Evolutionary conservation across 2,329 filamentous ascomycete genomes (phyloP), one percentile per base, ranked within the genome.

Genomic region (Paracoccidioides lutzii): DNA sequence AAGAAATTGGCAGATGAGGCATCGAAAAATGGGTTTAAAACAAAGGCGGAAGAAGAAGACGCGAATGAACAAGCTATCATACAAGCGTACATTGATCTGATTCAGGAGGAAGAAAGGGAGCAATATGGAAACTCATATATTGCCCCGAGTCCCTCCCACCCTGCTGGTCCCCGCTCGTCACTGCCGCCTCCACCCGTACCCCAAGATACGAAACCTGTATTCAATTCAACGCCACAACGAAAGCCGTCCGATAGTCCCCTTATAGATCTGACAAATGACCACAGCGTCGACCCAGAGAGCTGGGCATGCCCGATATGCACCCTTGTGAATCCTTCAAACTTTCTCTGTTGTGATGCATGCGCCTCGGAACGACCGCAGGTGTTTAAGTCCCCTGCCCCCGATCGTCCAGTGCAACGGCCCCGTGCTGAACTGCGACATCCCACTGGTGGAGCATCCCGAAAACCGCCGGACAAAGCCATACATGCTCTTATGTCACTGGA

Each of bases 51-150:
- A 61, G 87, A 94, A 67, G 89, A 95, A 55, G 85, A 90, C 62
- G 90, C 89, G 3, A 94, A 95, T 63, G 88, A 95, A 55, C 78
- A 81, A 30, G 90, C 90, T 4, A 95, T 95, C 58, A 83, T 89
- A 54, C 83, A 90, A 64, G 90, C 90, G 0, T 75, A 94, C 37
- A 90, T 88, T 74, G 90, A 96, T 64, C 75, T 95, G 15, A 85
- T 93, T 32, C 86, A 94, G 65, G 83, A 95, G 66, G 90, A 95
- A 59, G 50, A 86, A 58, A 68, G 67, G 22, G 79, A 83, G 60
- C 78, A 76, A 62, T 79, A 82, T 59, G 80, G 81, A n/a, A 69
- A 73, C 54, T 76, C 74, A 56, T 76, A 82, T 63, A 74, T 79
- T 9, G 73, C 74, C n/a, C 71, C 74, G 0, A 81, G 75, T 55